A percentile compares a stretch with the other conserved stretches of the same genome.
These are phyloP conservation scores for Penicillium polonicum DNA, from an alignment of 2,329 filamentous ascomycete species.

Conservation along the genomic window DNA sequence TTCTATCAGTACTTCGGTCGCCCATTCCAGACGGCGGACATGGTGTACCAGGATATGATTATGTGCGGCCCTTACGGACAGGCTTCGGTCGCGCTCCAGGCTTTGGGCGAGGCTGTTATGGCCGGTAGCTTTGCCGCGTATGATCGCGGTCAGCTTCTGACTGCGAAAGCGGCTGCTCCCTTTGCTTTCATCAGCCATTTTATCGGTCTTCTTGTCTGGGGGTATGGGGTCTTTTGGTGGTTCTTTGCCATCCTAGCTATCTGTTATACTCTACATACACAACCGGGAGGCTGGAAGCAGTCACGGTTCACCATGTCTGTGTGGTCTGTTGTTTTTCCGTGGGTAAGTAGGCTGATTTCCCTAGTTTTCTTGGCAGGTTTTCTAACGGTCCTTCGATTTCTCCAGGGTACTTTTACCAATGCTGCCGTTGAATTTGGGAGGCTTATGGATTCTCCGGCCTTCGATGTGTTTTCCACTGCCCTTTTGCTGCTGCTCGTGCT, in stretches of 20 bases:
- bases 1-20: slow-evolving; percentile 31
- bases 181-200: slow-evolving; percentile 40
- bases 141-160: slow-evolving; percentile 34
- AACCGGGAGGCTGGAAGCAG: slow-evolving; percentile 20
- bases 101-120: slow-evolving; percentile 36
- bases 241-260: slow-evolving; percentile 41
- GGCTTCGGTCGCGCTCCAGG: slow-evolving; percentile 41
- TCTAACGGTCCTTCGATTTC: neutral
- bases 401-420: slow-evolving; percentile 43
- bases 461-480: slow-evolving; percentile 40
- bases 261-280: slow-evolving; percentile 25
- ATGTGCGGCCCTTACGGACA: slow-evolving; percentile 44
- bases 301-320: slow-evolving; percentile 32
- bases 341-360: slow-evolving; percentile 29
- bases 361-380: neutral
- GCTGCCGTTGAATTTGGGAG: slow-evolving; percentile 39
- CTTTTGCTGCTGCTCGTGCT: slow-evolving; percentile 38
- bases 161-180: slow-evolving; percentile 30
- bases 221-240: slow-evolving; percentile 46
- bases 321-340: slow-evolving; percentile 43
- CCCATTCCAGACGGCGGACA: slow-evolving; percentile 19
- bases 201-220: slow-evolving; percentile 41
- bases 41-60: slow-evolving; percentile 43
- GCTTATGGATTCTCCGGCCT: slow-evolving; percentile 41
- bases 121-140: slow-evolving; percentile 35